A percentile compares a stretch with the other conserved stretches of the same genome.
phyloP scores from a whole-genome alignment of 2,329 filamentous ascomycete species.

The Grosmannia serpens region DNA sequence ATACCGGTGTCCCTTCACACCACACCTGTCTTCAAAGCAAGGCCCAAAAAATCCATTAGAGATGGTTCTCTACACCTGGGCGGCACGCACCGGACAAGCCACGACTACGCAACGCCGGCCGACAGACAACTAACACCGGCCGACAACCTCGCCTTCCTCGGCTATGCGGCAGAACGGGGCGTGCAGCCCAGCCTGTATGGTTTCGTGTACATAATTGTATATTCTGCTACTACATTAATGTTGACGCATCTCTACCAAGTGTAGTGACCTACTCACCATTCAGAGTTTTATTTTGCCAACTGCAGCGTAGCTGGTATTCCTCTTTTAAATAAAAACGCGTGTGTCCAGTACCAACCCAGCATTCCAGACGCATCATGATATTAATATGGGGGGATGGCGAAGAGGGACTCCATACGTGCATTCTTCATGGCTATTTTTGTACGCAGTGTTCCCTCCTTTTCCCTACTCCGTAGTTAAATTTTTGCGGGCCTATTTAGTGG shows the following conservation, averaged over 20 bases:
- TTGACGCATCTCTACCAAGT: neutral
- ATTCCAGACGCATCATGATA: neutral
- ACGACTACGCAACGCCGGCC: neutral
- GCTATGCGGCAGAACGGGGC: neutral
- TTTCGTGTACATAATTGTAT: constrained; percentile 12
- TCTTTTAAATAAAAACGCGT: neutral
- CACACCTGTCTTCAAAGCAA: neutral
- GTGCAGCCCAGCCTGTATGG: constrained; percentile 5
- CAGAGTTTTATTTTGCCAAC: neutral
- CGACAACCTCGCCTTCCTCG: neutral
- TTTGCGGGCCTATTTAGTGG: neutral
- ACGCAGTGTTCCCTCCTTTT: neutral
- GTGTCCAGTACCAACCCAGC: neutral
- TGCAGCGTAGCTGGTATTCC: neutral
- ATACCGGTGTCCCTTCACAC: neutral
- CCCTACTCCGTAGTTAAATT: neutral
- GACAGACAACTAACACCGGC: neutral
- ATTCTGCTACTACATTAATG: constrained; percentile 7
- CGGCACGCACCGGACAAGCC: neutral
- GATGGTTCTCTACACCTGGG: neutral
- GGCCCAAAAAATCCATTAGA: neutral
- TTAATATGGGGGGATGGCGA: neutral
- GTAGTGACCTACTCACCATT: neutral
- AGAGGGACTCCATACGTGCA: neutral
- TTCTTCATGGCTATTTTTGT: neutral